Base-by-base conservation (phyloP, 768 basidiomycete species). In the Amanita exitialis region DNA sequence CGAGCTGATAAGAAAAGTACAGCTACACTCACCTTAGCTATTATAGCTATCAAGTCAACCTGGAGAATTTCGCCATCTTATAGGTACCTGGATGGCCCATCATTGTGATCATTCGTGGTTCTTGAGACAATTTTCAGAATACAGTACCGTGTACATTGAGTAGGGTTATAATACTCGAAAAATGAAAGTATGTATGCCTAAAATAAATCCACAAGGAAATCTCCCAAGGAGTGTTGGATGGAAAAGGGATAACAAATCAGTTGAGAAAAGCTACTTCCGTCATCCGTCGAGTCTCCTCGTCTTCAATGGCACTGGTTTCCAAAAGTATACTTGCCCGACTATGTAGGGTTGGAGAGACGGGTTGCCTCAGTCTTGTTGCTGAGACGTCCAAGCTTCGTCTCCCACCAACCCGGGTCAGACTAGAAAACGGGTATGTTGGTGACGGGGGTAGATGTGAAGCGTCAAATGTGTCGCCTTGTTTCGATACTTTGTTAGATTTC, bases 211-310 rank as follows among this genome's bases (percentile, higher is more conserved):
- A 30, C 30, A 32, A 13, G 1, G 2, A 13, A 21, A 21, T 21
- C 3, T 21, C 20, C 36, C 7, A 36, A 36, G 15, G 36, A 36
- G 20, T 41, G 39, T 4, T 4, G 30, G 13, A 28, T 13, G 6
- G 15, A 44, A 32, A 8, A 37, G 4, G 32, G n/a, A 20, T 6
- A 25, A 32, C 4, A 23, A 12, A 3, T 55, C 60, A 72, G 51
- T 62, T 66, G 60, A 84, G 64, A 60, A 87, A 89, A 49, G 84
- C 84, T 58, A 85, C 61, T 68, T 89, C 86, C 39, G 80, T 79
- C 70, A 86, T 66, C 62, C 83, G 67, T 64, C 84, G 68, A 55
- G 71, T 74, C 69, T 89, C 86, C 9, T 78, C 81, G 54, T 89
- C 83, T 60, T 76, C 68, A 36, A 88, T 86, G 36, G 63, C 65